Evolutionary conservation across 129 eudicot species (phyloP).

Genomic region (Deinandra increscens): DNA sequence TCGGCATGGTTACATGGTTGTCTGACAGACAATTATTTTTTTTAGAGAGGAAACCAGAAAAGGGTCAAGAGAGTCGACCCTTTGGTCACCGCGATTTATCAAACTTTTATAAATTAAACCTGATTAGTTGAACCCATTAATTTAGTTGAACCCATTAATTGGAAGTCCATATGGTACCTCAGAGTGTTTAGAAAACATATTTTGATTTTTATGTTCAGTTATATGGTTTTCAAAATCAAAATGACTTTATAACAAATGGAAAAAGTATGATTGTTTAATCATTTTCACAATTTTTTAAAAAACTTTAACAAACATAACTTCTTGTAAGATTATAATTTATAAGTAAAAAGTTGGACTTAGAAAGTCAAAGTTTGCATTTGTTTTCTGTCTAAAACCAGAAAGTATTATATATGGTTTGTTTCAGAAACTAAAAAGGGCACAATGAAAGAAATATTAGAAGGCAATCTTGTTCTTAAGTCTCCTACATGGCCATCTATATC

Average conservation of each 20-base stretch:
- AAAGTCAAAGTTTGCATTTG: background rate
- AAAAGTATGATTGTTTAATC: no score
- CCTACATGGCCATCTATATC: conserved; percentile 89
- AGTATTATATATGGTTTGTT: background rate
- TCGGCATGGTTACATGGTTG: background rate
- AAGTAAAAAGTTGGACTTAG: background rate
- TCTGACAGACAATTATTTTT: background rate
- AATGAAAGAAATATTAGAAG: conserved; percentile 54
- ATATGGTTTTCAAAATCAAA: background rate
- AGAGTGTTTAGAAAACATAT: background rate
- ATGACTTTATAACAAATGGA: no score
- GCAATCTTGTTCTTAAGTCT: conserved; percentile 53
- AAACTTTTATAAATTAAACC: no score
- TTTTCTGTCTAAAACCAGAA: background rate
- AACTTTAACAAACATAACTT: background rate
- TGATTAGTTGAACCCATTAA: no score
- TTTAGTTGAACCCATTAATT: no score
- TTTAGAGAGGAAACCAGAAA: no score
- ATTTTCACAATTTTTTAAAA: no score
- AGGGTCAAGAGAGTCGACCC: no score
- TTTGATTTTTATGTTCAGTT: background rate
- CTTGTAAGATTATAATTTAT: background rate
- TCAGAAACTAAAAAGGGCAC: conserved; percentile 75
- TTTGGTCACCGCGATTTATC: no score
- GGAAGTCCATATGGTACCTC: background rate